phyloP scores from a whole-genome alignment of 1,139 yeast species.

The Ogataea hybrid region DNA sequence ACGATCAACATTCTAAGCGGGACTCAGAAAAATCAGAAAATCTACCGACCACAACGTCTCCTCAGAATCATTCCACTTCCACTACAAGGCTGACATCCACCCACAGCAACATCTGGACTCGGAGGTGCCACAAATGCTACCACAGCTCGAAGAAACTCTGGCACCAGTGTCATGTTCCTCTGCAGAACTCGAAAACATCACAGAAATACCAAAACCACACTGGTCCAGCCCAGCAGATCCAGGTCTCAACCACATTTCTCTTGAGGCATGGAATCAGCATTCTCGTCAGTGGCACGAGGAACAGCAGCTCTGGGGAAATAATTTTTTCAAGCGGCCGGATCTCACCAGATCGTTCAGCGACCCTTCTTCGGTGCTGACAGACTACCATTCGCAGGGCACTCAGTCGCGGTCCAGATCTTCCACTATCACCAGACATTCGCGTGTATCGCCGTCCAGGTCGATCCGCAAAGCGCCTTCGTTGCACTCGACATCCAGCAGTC shows the following conservation, averaged over 20 bases:
- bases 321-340: conserved; percentile 10
- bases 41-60: not conserved
- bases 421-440: conserved; percentile 3
- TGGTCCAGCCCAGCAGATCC: conserved; percentile 6
- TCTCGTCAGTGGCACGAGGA: conserved; percentile 19
- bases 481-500: conserved; percentile 20
- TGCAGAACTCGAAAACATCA: conserved; percentile 8
- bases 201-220: conserved; percentile 8
- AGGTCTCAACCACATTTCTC: conserved; percentile 22
- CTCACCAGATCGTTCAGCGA: conserved; percentile 18
- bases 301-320: conserved; percentile 13
- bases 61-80: conserved; percentile 1
- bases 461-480: conserved; percentile 4
- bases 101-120: not conserved
- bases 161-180: conserved; percentile 2
- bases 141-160: conserved; percentile 2
- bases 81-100: conserved; percentile 1
- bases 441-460: conserved; percentile 1
- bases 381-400: conserved; percentile 6
- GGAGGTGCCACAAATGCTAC: not conserved
- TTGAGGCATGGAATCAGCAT: conserved; percentile 27
- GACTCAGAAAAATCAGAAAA: not conserved
- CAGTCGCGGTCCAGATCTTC: conserved; percentile 15
- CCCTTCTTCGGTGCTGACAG: conserved; percentile 15
- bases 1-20: not conserved